These are phyloP conservation scores for Mycena indigotica DNA, from an alignment of 768 basidiomycete species.

Conservation along the genomic window DNA sequence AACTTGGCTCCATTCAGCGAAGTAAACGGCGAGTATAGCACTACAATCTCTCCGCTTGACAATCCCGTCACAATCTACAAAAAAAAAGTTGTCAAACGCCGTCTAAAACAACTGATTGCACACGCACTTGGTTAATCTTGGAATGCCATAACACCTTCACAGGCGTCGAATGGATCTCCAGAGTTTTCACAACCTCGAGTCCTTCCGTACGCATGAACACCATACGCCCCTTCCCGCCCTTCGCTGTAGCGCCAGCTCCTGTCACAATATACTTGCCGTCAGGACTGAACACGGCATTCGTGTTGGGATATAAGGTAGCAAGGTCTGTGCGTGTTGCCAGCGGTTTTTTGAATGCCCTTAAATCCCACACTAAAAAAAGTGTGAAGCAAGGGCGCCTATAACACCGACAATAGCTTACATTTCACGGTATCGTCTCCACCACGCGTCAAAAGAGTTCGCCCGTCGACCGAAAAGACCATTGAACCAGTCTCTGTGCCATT, in stretches of 20 bases:
- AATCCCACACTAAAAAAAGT: conserved; percentile 80
- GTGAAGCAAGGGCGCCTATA: neutral
- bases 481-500: conserved; percentile 89
- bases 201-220: conserved; percentile 72
- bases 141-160: conserved; percentile 94
- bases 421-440: conserved; percentile 97
- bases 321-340: conserved; percentile 65
- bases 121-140: conserved; percentile 91
- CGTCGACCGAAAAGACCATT: conserved; percentile 86
- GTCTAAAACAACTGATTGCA: conserved; percentile 20
- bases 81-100: conserved; percentile 1
- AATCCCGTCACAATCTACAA: conserved; percentile 82
- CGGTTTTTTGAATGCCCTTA: conserved; percentile 89
- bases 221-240: conserved; percentile 70
- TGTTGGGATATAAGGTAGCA: conserved; percentile 83
- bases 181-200: conserved; percentile 65
- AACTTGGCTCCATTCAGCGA: conserved; percentile 94
- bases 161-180: conserved; percentile 76
- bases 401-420: conserved; percentile 55
- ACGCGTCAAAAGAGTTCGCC: conserved; percentile 79
- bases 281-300: conserved; percentile 94
- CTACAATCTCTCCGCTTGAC: conserved; percentile 84
- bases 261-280: conserved; percentile 90
- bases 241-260: conserved; percentile 69
- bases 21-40: conserved; percentile 88